Evolutionary conservation across 768 basidiomycete species (phyloP), one percentile per base, ranked within the genome.

Genomic region (Serendipita vermifera): DNA sequence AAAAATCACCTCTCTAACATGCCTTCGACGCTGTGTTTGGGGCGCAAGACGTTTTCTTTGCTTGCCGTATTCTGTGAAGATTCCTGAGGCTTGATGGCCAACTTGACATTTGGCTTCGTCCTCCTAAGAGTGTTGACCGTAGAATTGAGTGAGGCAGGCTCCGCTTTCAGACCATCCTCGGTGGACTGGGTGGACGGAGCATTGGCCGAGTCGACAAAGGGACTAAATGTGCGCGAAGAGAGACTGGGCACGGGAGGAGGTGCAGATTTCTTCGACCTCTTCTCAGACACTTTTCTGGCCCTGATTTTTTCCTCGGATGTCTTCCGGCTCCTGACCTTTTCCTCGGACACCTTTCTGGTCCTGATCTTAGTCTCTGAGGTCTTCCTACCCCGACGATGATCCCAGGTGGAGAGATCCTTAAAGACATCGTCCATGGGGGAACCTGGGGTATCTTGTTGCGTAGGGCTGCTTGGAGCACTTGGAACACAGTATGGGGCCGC

Each of bases 401-500:
- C 46, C 46, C 46, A 51, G n/a, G 27, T 51, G 4, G 46, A 51
- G 17, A 51, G 11, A n/a, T 51, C 46, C n/a, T 51, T 51, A 29
- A 51, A 51, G n/a, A 26, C 46, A 7, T 7, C 22, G 29, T 51
- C 46, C 5, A 51, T 29, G n/a, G 46, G 46, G 9, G 46, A 51
- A 51, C 7, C 46, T 9, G 46, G 46, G 9, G 24, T 51, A 29
- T 51, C 46, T 29, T 51, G 22, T n/a, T 26, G n/a, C 20, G n/a
- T 20, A 5, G 46, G 22, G 46, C 32, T 51, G 46, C 24, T 51
- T 15, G n/a, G n/a, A n/a, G 46, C 11, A 7, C 22, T 29, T 20
- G 46, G 46, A 26, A n/a, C n/a, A n/a, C n/a, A n/a, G n/a, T 51
- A 51, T 51, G 46, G 46, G 20, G 46, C 46, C n/a, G 46, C 46